Conservation (phyloP, 2,329 filamentous ascomycete genomes). For the Didymella sp. region DNA sequence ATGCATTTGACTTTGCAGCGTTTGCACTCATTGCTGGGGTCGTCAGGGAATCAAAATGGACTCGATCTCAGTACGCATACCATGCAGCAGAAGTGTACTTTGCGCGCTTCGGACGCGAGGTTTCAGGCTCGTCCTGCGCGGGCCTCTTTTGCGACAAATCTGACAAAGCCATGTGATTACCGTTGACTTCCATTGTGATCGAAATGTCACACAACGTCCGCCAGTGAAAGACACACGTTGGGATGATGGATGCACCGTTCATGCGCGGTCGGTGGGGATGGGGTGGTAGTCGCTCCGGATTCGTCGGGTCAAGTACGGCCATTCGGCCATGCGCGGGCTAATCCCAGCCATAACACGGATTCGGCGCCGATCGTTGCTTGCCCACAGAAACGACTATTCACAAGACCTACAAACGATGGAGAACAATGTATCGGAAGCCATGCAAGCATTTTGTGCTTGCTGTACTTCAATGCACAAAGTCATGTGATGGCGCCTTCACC, state of each 20-base stretch:
- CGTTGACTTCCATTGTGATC: not conserved
- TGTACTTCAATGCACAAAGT: not conserved
- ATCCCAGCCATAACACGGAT: too few relatives aligned
- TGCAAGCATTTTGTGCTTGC: too few relatives aligned
- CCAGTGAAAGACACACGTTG: not conserved
- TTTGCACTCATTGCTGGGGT: constrained; percentile 29
- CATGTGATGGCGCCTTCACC: not conserved
- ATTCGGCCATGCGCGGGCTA: not conserved
- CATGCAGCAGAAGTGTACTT: constrained; percentile 32
- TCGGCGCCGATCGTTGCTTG: too few relatives aligned
- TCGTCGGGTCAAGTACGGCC: not conserved
- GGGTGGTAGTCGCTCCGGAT: not conserved
- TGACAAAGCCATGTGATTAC: not conserved
- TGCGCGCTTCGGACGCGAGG: constrained; percentile 26
- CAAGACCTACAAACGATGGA: too few relatives aligned
- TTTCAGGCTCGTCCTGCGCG: constrained; percentile 16
- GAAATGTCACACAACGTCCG: not conserved
- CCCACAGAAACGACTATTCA: too few relatives aligned
- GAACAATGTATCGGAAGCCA: too few relatives aligned
- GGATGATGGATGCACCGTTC: not conserved
- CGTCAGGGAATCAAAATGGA: constrained; percentile 3
- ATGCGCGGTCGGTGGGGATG: not conserved
- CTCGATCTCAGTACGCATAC: not conserved
- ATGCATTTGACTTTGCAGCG: constrained; percentile 30
- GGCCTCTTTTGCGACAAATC: constrained; percentile 25